Evolutionary conservation across 345 rosid genomes (phyloP).

Genomic region (Rhizophora mangle): DNA sequence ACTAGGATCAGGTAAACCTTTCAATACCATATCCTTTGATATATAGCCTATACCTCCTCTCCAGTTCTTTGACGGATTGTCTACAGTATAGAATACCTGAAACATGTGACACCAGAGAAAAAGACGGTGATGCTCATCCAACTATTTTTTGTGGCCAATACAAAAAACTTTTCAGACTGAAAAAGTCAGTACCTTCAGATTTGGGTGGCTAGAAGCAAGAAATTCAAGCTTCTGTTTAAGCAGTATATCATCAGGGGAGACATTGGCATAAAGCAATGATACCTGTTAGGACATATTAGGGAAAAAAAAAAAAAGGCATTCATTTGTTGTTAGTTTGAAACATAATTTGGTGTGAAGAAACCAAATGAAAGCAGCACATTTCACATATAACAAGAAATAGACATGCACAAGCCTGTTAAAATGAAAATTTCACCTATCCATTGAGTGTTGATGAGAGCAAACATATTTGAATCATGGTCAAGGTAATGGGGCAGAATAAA

Average conservation of each 20-base stretch:
- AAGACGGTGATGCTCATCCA: neutral
- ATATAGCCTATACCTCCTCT: slow-evolving; percentile 85
- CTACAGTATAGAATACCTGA: slow-evolving; percentile 84
- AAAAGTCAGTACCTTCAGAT: slow-evolving; percentile 58
- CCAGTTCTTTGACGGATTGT: slow-evolving; percentile 81
- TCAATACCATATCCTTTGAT: slow-evolving; percentile 69
- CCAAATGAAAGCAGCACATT: neutral
- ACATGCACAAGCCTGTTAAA: neutral
- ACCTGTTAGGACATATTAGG: slow-evolving; percentile 40
- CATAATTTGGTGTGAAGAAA: no score
- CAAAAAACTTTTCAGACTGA: neutral
- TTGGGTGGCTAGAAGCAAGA: slow-evolving; percentile 78
- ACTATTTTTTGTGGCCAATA: neutral
- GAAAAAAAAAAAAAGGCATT: neutral
- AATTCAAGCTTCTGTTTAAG: slow-evolving; percentile 84
- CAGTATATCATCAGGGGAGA: slow-evolving; percentile 90
- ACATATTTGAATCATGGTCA: neutral
- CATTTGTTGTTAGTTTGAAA: neutral
- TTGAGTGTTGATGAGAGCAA: neutral
- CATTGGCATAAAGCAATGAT: slow-evolving; percentile 78
- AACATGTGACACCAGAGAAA: slow-evolving; percentile 11
- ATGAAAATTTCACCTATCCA: neutral
- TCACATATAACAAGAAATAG: neutral
- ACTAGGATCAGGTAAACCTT: slow-evolving; percentile 79
- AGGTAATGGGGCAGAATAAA: neutral